Conservation (phyloP, 331 rosid genomes). For the Acacia concinna region DNA sequence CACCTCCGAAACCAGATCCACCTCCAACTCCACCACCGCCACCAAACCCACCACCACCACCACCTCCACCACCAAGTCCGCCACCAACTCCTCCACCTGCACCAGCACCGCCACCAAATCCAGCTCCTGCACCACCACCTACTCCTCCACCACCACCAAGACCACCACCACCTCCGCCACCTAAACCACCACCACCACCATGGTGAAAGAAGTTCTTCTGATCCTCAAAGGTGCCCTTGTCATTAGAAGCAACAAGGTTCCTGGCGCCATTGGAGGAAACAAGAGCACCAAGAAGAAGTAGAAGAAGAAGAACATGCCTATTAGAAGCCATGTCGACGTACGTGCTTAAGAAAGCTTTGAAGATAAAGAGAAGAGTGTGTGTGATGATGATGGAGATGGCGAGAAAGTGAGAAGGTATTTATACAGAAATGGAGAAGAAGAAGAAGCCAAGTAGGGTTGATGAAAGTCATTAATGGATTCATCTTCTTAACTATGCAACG, state of each 20-base stretch:
- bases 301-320: slow-evolving; percentile 26
- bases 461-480: slow-evolving; percentile 35
- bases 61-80: slow-evolving; percentile 43
- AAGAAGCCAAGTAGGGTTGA: not conserved
- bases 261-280: slow-evolving; percentile 45
- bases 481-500: slow-evolving; percentile 41
- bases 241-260: slow-evolving; percentile 21
- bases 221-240: slow-evolving; percentile 29
- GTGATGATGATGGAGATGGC: slow-evolving; percentile 1
- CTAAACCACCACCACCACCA: slow-evolving; percentile 46
- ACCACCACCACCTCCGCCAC: slow-evolving; percentile 49
- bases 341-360: not conserved
- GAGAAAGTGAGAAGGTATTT: not conserved
- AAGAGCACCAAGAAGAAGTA: slow-evolving; percentile 28
- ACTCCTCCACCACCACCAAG: slow-evolving; percentile 44
- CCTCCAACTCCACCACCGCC: slow-evolving; percentile 41
- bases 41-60: slow-evolving; percentile 44
- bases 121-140: slow-evolving; percentile 47
- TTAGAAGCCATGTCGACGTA: slow-evolving; percentile 15
- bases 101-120: slow-evolving; percentile 50
- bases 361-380: not conserved
- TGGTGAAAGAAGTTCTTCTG: slow-evolving; percentile 37
- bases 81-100: slow-evolving; percentile 48
- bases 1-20: slow-evolving; percentile 42
- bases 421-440: not conserved